Percentiles rank a stretch among this genome's conserved stretches.
Evolutionary conservation across 345 rosid species (phyloP).

Genomic region (Turritis glabra): DNA sequence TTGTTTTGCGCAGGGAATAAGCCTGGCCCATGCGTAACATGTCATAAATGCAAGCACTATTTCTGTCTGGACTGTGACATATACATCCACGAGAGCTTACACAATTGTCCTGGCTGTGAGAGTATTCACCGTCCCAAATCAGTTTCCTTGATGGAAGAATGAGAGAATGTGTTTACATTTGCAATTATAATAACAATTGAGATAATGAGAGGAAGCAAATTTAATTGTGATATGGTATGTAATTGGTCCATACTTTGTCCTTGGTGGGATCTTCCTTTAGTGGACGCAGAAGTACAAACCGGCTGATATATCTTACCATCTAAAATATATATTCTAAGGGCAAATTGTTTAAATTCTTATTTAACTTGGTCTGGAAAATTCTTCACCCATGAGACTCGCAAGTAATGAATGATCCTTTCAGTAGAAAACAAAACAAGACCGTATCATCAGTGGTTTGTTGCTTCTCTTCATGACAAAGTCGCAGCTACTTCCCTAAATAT

Average conservation of each 20-base stretch:
- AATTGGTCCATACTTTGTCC: not conserved
- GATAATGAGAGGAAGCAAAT: not conserved
- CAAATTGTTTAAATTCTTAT: too few species aligned
- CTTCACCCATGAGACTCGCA: too few species aligned
- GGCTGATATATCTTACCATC: too few species aligned
- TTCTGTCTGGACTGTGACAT: conserved; percentile 96
- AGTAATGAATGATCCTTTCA: not conserved
- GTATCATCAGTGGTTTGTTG: not conserved
- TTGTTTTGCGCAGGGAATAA: conserved; percentile 57
- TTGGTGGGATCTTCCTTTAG: not conserved
- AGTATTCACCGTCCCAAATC: conserved; percentile 51
- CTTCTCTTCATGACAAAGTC: not conserved
- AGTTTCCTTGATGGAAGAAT: conserved; percentile 37
- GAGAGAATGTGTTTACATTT: conserved; percentile 2
- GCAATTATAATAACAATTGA: not conserved
- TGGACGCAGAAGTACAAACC: not conserved
- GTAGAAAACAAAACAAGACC: not conserved
- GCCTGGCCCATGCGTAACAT: conserved; percentile 50
- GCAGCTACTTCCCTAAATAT: not conserved
- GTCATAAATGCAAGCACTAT: conserved; percentile 67
- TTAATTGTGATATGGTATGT: not conserved
- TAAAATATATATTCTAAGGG: too few species aligned
- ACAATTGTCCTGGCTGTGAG: conserved; percentile 97
- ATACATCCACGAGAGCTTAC: conserved; percentile 88
- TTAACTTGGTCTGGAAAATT: too few species aligned